Evolutionary conservation across 306 rosid genomes (phyloP).

Genomic region (Lotus japonicus): DNA sequence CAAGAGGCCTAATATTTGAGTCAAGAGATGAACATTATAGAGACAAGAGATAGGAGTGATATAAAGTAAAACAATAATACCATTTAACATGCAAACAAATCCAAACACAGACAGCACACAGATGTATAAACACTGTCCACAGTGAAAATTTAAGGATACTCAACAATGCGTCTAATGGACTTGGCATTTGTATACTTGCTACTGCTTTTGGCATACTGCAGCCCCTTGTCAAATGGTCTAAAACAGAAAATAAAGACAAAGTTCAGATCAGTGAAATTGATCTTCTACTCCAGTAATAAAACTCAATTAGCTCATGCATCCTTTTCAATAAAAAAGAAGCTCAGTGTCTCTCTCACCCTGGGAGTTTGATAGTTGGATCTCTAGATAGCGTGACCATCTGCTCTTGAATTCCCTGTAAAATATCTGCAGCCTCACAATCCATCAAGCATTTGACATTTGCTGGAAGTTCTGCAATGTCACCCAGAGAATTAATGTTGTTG

Average conservation of each 20-base stretch:
- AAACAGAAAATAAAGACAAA: slow-evolving; percentile 18
- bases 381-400: slow-evolving; percentile 62
- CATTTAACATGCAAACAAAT: neutral
- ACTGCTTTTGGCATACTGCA: slow-evolving; percentile 62
- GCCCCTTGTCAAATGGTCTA: slow-evolving; percentile 77
- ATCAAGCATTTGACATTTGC: slow-evolving; percentile 60
- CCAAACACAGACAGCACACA: neutral
- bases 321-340: neutral
- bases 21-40: slow-evolving; percentile 45
- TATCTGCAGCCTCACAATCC: slow-evolving; percentile 78
- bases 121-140: neutral
- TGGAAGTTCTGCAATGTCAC: slow-evolving; percentile 60
- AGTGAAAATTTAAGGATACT: slow-evolving; percentile 61
- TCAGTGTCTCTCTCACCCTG: slow-evolving; percentile 42
- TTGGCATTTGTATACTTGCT: slow-evolving; percentile 38
- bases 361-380: slow-evolving; percentile 70
- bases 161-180: slow-evolving; percentile 47
- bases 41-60: neutral
- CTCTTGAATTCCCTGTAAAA: slow-evolving; percentile 65
- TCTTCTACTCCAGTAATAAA: neutral
- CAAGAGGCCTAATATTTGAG: slow-evolving; percentile 54
- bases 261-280: slow-evolving; percentile 5
- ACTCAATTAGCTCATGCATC: neutral
- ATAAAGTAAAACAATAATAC: neutral
- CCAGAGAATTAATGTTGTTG: neutral